Conservation (phyloP, 2,329 filamentous ascomycete species). For the Gnomoniopsis sp. region DNA sequence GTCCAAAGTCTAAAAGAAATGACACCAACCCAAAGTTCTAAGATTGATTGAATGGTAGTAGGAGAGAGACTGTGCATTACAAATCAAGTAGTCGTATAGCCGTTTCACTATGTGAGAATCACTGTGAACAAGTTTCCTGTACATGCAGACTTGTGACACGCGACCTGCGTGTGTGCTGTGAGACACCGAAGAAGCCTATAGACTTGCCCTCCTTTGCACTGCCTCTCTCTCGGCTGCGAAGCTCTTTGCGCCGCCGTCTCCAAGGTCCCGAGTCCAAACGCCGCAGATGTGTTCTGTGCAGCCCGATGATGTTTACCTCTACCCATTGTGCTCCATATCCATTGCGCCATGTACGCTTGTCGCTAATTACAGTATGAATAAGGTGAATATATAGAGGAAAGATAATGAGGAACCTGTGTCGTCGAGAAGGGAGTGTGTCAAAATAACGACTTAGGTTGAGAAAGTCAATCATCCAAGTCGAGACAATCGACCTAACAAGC, state of each 20-base stretch:
- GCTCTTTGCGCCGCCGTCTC: neutral
- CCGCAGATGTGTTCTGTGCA: no score
- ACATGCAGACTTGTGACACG: neutral
- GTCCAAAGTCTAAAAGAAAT: neutral
- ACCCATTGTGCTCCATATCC: no score
- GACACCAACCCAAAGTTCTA: neutral
- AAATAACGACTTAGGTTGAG: no score
- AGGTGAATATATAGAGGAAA: no score
- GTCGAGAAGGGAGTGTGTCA: no score
- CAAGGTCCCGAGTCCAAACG: neutral
- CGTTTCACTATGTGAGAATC: neutral
- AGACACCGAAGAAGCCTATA: neutral
- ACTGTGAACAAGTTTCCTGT: neutral
- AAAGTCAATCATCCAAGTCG: no score
- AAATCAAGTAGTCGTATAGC: neutral
- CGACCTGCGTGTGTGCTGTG: neutral
- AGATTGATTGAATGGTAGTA: neutral
- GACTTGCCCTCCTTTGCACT: neutral
- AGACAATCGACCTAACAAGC: constrained; percentile 18
- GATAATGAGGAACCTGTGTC: no score
- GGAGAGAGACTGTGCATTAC: neutral
- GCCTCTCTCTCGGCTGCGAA: neutral
- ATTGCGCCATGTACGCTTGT: no score
- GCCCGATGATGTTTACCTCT: no score
- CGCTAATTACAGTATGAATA: no score